Base-by-base conservation (phyloP, 2,329 filamentous ascomycete species). In the Colletotrichum eleusines region DNA sequence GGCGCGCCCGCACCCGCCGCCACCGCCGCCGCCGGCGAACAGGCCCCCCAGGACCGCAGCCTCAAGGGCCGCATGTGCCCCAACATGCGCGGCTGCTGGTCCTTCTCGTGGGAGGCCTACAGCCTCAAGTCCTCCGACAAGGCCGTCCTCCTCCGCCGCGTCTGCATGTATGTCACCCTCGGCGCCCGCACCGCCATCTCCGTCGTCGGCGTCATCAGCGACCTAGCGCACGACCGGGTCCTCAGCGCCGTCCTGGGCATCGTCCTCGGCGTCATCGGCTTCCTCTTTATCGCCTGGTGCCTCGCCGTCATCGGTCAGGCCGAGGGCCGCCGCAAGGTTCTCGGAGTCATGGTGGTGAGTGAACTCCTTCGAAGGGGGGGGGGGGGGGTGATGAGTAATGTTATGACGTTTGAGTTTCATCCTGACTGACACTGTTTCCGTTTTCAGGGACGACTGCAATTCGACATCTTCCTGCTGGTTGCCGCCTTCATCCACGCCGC, bases 81-180 rank as follows among this genome's bases (percentile, higher is more conserved):
- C 57, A 66, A 70, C 53, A 69, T 69, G 54, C 69, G 66, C 31
- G 53, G 50, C 55, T 70, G 66, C 60, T 70, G 66, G 66, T 50
- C 59, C 33, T 72, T 72, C 60, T 64, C 54, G 40, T 65, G 59
- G 66, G 54, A 70, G n/a, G 66, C 66, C 16, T 72, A 65, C 40
- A 65, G 50, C 20, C 60, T 72, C 46, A 64, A 66, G 33, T 57
- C 66, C 12, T 31, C 69, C 23, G 69, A 70, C 60, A 66, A 31
- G 46, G 31, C 54, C 38, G 66, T 50, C 26, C 54, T 70, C 42
- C 26, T 60, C 31, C 69, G 69, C 3, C 66, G 66, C n/a, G 38
- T 69, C 26, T 72, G 66, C 66, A 72, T 72, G 69, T 55, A 55
- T 35, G n/a, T 66, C 48, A 51, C 61, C 48, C 66, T 72, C 40